Evolutionary conservation across 2,329 filamentous ascomycete genomes (phyloP).

Genomic region (Fusarium phyllophilum): DNA sequence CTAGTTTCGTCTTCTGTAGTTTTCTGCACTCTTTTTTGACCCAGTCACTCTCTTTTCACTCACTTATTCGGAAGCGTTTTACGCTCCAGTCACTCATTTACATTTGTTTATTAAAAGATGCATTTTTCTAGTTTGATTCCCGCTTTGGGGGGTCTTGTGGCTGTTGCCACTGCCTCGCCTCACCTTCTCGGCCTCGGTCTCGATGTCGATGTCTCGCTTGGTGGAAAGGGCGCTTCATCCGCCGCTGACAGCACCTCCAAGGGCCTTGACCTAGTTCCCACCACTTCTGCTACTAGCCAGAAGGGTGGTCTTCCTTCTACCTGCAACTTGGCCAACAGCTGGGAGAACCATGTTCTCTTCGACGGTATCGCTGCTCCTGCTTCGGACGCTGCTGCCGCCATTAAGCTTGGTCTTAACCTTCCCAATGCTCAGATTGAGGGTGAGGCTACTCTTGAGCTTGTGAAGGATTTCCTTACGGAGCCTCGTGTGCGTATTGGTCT

Average conservation of each 20-base stretch:
- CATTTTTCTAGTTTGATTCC: slow-evolving; percentile 31
- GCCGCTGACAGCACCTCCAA: not conserved
- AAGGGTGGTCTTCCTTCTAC: not conserved
- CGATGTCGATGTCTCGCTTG: not conserved
- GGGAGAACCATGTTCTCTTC: slow-evolving; percentile 30
- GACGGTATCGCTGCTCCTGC: slow-evolving; percentile 31
- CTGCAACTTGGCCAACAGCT: slow-evolving; percentile 27
- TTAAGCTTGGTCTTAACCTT: slow-evolving; percentile 40
- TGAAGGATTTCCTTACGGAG: slow-evolving; percentile 51
- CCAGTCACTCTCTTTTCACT: slow-evolving; percentile 32
- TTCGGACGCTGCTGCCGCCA: slow-evolving; percentile 25
- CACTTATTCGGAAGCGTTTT: slow-evolving; percentile 11
- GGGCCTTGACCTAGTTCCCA: not conserved
- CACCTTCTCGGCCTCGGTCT: slow-evolving; percentile 21
- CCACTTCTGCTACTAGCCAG: not conserved
- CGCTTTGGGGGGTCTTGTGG: slow-evolving; percentile 31
- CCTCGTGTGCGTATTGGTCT: slow-evolving; percentile 59
- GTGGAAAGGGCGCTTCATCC: not conserved
- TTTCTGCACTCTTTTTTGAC: slow-evolving; percentile 18
- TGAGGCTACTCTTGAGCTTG: slow-evolving; percentile 56
- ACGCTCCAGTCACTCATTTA: slow-evolving; percentile 39
- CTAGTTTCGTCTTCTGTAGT: not conserved
- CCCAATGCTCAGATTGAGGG: slow-evolving; percentile 57
- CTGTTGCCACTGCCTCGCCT: slow-evolving; percentile 31
- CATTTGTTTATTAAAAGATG: slow-evolving; percentile 20